These are phyloP conservation scores for Xylaria digitata DNA, from an alignment of 2,329 filamentous ascomycete genomes.

Conservation along the genomic window DNA sequence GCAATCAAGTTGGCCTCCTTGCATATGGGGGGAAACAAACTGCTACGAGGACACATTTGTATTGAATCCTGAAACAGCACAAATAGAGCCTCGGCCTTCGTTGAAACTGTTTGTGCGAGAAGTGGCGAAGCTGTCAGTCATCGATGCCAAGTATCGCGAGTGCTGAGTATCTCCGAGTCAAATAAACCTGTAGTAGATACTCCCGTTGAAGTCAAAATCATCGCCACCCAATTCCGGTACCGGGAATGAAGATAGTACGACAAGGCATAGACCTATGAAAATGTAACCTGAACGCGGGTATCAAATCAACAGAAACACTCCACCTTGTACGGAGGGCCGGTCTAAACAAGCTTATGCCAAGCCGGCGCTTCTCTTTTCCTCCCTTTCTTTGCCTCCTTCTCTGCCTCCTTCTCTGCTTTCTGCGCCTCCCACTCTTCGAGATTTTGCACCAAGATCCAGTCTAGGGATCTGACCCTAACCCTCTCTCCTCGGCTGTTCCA, in stretches of 20 bases:
- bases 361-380: slow-evolving; percentile 15
- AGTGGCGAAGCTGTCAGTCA: no score
- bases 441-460: slow-evolving; percentile 41
- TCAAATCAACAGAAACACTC: neutral
- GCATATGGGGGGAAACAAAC: neutral
- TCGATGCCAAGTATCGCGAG: neutral
- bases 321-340: neutral
- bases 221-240: neutral
- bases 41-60: neutral
- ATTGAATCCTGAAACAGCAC: neutral
- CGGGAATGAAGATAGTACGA: neutral
- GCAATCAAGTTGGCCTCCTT: neutral
- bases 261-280: neutral
- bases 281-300: neutral
- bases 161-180: neutral
- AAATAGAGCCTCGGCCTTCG: neutral
- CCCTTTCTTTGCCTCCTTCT: slow-evolving; percentile 38
- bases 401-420: slow-evolving; percentile 37
- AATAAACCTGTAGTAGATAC: neutral
- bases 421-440: slow-evolving; percentile 40
- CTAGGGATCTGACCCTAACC: slow-evolving; percentile 33
- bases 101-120: neutral
- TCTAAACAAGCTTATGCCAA: neutral
- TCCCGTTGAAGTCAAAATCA: neutral
- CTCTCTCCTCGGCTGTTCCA: slow-evolving; percentile 29